Evolutionary conservation across 352 stramenopile genomes (phyloP), one percentile per base, ranked within the genome.

Genomic region (Hyaloperonospora brassicae): DNA sequence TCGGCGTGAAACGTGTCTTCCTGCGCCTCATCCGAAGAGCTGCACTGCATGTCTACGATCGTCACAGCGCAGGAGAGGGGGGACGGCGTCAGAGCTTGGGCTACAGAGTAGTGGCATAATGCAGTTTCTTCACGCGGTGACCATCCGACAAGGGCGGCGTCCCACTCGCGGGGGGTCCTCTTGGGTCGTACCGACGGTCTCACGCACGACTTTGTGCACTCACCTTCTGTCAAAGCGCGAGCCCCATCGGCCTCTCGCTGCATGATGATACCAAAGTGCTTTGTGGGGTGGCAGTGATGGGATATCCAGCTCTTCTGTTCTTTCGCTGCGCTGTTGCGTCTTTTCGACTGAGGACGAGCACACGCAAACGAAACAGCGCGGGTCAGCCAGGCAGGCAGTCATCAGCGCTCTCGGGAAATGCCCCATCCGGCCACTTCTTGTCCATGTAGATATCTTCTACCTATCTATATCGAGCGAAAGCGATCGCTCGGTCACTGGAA

Each of bases 211-310:
- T 25, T 24, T 40, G 39, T 34, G 30, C 47, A 39, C 56, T 58
- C 51, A 64, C 61, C 61, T 64, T n/a, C 35, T 48, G 46, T 34
- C 4, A 9, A 48, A 46, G 42, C 40, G 21, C n/a, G 42, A 44
- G 36, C 44, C 17, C 30, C 24, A 13, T 50, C 38, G 23, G 21
- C 31, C 17, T 52, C 36, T 40, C 56, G 41, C n/a, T 30, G 48
- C 23, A 34, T 34, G 4, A 9, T 34, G 8, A 17, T 17, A 17
- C 4, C 8, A 34, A 34, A 38, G 47, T 62, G 40, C 2, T 61
- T 17, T 17, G 17, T 17, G 17, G 17, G 17, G 17, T 17, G 17
- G 17, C 17, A 17, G 17, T 50, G 30, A 36, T 2, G 22, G 17
- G 23, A 24, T 22, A 21, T 40, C 45, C 47, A 21, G 23, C 30